phyloP scores from a whole-genome alignment of 805 yeast genomes.

The Sugiyamaella chiloensis region DNA sequence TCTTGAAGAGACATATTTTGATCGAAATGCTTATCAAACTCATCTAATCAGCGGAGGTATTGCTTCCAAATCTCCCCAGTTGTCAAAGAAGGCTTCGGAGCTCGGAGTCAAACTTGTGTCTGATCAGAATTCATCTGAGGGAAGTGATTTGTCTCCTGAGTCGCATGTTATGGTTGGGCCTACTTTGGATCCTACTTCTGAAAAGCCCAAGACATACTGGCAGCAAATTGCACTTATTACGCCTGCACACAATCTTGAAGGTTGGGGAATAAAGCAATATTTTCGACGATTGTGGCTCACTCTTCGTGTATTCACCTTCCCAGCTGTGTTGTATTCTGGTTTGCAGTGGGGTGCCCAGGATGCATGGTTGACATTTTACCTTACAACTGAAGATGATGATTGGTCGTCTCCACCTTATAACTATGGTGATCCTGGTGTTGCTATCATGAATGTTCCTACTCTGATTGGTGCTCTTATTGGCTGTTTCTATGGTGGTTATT shows the following conservation, averaged over 20 bases:
- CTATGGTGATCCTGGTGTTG: conserved; percentile 63
- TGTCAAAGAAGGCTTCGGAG: background rate
- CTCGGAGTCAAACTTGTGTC: background rate
- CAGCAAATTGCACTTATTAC: conserved; percentile 41
- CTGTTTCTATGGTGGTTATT: conserved; percentile 46
- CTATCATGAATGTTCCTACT: conserved; percentile 70
- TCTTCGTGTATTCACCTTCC: conserved; percentile 38
- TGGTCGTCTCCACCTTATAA: conserved; percentile 66
- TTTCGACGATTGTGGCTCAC: conserved; percentile 47
- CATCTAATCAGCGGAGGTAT: conserved; percentile 25
- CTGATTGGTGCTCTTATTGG: conserved; percentile 53
- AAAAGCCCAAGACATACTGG: conserved; percentile 35
- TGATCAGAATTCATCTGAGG: background rate
- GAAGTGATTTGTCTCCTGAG: background rate
- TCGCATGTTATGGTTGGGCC: conserved; percentile 1
- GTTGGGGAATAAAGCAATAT: conserved; percentile 66
- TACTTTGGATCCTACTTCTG: background rate
- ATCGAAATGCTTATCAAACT: conserved; percentile 30
- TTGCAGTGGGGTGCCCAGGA: conserved; percentile 78
- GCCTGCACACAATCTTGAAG: conserved; percentile 53
- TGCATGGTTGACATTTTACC: conserved; percentile 68
- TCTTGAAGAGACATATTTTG: conserved; percentile 65
- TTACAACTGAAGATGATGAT: conserved; percentile 67
- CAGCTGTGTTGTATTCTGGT: conserved; percentile 60
- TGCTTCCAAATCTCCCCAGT: conserved; percentile 19